Evolutionary conservation across 1,284 basidiomycete species (phyloP), one percentile per base, ranked within the genome.

Genomic region (Puccinia novopanici): DNA sequence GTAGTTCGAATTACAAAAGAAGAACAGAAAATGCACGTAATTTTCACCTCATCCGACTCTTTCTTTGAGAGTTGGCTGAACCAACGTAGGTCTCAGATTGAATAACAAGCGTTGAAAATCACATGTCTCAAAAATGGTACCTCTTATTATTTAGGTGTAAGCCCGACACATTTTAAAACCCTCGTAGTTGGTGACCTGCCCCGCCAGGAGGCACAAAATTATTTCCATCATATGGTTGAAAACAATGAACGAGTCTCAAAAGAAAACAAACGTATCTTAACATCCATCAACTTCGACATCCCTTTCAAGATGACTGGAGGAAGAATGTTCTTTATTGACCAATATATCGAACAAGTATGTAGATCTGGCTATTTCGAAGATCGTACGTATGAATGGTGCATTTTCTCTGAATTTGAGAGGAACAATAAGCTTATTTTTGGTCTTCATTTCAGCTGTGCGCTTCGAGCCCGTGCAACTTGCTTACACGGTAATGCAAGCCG

Each of bases 1-100:
- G 37, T 40, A 8, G 24, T 67, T 24, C 40, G 40, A 48, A 17
- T 67, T 15, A 67, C 65, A 30, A 45, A 67, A 24, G 6, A 67
- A 48, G 65, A 67, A 67, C 3, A 9, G 30, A 67, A 67, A 48
- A 67, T 48, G n/a, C 65, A 67, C 65, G 22, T 67, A 15, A 67
- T 67, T 12, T 48, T 42, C n/a, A n/a, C n/a, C n/a, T n/a, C n/a
- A n/a, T n/a, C n/a, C n/a, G n/a, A n/a, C n/a, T n/a, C n/a, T n/a
- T 19, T 67, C 65, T 45, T 67, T 48, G 40, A 19, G n/a, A 67
- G 19, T 45, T 67, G 65, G 65, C 65, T 67, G 30, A 67, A 42
- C 42, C 3, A 27, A 67, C 65, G 45, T 48, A 67, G 9, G 65
- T 45, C 15, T 15, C 6, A 45, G 37, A 45, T 24, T 19, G 2